Percentiles rank a stretch among this genome's conserved stretches.
These are phyloP conservation scores for Talaromyces sp. DNA, from an alignment of 2,329 filamentous ascomycete species.

Conservation along the genomic window DNA sequence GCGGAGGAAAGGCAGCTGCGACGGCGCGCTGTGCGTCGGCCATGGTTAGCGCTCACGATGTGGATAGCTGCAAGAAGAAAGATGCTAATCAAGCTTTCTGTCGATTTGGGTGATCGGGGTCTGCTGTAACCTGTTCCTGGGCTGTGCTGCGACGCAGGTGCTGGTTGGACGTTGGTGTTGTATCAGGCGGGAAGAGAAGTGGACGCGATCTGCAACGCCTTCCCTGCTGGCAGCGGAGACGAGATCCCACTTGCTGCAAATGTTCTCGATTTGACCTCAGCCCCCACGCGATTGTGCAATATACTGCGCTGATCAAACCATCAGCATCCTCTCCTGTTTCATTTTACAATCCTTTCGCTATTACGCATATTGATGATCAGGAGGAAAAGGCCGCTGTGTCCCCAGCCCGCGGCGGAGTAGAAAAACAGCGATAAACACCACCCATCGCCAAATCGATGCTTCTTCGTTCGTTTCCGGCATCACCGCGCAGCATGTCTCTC, in stretches of 20 bases:
- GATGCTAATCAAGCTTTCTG: no score
- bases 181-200: not conserved
- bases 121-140: not conserved
- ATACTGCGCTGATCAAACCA: not conserved
- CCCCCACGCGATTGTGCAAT: not conserved
- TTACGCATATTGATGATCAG: not conserved
- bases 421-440: not conserved
- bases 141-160: not conserved
- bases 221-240: not conserved
- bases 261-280: not conserved
- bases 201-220: not conserved
- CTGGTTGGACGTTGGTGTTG: not conserved
- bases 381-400: not conserved
- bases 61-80: not conserved
- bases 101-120: not conserved
- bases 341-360: not conserved
- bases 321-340: not conserved
- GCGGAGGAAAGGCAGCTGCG: conserved; percentile 72
- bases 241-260: not conserved
- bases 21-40: conserved; percentile 50
- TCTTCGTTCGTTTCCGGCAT: conserved; percentile 5
- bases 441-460: not conserved
- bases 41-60: conserved; percentile 44
- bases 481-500: conserved; percentile 13
- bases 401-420: not conserved